phyloP scores from a whole-genome alignment of 768 basidiomycete species.

The Nevesoporus exiguus region DNA sequence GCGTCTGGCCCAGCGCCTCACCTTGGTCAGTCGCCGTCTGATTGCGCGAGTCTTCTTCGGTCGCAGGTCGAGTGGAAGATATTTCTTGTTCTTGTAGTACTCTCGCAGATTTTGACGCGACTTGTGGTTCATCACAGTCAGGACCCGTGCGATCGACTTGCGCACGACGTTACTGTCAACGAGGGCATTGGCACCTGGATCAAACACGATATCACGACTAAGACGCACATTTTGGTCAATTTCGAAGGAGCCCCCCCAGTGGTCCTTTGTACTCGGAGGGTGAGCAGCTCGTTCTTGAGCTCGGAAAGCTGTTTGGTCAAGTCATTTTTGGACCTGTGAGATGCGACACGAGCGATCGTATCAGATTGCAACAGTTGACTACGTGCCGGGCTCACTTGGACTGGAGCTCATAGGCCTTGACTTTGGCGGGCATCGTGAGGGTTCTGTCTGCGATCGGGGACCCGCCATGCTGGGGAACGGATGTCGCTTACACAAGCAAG shows the following conservation, averaged over 20 bases:
- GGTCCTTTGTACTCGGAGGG: slow-evolving; percentile 96
- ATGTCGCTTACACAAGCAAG: slow-evolving; percentile 30
- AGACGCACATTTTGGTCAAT: slow-evolving; percentile 91
- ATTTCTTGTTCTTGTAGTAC: slow-evolving; percentile 97
- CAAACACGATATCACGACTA: not conserved
- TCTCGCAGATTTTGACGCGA: slow-evolving; percentile 94
- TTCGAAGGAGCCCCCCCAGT: slow-evolving; percentile 94
- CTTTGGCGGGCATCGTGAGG: slow-evolving; percentile 80
- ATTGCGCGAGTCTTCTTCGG: slow-evolving; percentile 98
- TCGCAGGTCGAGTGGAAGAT: slow-evolving; percentile 95
- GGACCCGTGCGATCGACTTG: slow-evolving; percentile 96
- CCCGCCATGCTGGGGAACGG: slow-evolving; percentile 25
- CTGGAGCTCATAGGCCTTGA: slow-evolving; percentile 95
- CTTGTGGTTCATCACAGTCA: slow-evolving; percentile 99
- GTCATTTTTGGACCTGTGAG: slow-evolving; percentile 88
- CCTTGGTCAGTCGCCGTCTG: slow-evolving; percentile 90
- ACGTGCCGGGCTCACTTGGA: slow-evolving; percentile 64
- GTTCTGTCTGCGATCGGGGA: slow-evolving; percentile 31
- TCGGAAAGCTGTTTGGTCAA: slow-evolving; percentile 90
- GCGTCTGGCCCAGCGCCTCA: slow-evolving; percentile 33
- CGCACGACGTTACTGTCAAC: slow-evolving; percentile 82
- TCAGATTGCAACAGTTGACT: not conserved
- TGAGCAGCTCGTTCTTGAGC: slow-evolving; percentile 92
- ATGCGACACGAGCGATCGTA: slow-evolving; percentile 1
- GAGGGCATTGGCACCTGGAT: not conserved